Base-by-base conservation (phyloP, 2,329 filamentous ascomycete species). In the Lecanicillium sp. region DNA sequence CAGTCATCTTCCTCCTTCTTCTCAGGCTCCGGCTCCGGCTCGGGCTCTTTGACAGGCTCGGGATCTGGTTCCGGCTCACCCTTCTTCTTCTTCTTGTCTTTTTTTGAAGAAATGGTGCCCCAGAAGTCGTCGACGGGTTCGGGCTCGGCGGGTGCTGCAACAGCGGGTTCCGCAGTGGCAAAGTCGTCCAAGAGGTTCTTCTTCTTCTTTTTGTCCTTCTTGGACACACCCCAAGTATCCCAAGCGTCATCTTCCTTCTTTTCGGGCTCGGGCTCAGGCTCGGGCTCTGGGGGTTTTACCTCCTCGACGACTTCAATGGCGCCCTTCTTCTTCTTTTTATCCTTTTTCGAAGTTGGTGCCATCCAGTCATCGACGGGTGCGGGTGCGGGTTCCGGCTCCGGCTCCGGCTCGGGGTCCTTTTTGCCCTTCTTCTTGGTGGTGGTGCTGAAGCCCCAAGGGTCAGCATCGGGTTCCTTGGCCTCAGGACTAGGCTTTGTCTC, bases 381-480 rank as follows among this genome's bases (percentile, higher is more conserved):
- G 29, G 61, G 49, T 11, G 59, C 56, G 3, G 60, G 51, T 4
- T 60, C 58, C 11, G 39, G 44, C 14, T 44, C 30, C 21, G 39
- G 46, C 14, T 38, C 42, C 23, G 44, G 57, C 17, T 59, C 58
- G 14, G 57, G 53, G 7, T 59, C 60, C 41, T 62, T 64, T 30
- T 67, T 67, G 43, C 51, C 71, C 51, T 76, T 74, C 52, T 73
- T 74, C 52, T 63, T 66, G 32, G 52, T 49, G 32, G 63, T 68
- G 50, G 52, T 47, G 10, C 58, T 48, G 49, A 58, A 62, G n/a
- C 63, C 66, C 68, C 67, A 71, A 11, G 49, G 47, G 39, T 66
- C 66, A 11, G 51, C 55, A 41, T 58, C 52, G 33, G 64, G 63
- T 26, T 64, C 60, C 30, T 37, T 38, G 2, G 46, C 56, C 15